Conservation (phyloP, 208 protist species). For the Crithidia sp. region DNA sequence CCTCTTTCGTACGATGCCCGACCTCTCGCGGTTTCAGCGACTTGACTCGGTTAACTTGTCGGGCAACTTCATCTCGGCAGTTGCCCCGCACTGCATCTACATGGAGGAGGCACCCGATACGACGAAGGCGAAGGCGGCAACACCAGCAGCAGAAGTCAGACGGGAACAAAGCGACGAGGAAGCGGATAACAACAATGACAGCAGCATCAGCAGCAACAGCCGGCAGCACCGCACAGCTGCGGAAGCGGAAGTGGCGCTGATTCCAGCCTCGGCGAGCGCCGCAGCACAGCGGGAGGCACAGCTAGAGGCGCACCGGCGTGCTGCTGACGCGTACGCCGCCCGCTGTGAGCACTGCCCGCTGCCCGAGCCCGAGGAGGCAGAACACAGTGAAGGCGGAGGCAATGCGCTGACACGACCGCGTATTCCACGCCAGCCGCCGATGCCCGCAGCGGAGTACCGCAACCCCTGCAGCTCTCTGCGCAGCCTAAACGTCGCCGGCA, state of each 20-base stretch:
- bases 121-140: no score
- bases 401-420: not conserved
- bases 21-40: constrained; percentile 80
- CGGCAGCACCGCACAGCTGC: not conserved
- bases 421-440: constrained; percentile 13
- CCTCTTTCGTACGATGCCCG: constrained; percentile 82
- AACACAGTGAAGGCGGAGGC: not conserved
- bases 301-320: constrained; percentile 37
- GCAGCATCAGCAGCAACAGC: not conserved
- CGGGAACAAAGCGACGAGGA: constrained; percentile 13
- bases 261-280: constrained; percentile 17
- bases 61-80: constrained; percentile 82
- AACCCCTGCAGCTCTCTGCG: constrained; percentile 82
- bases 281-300: constrained; percentile 26
- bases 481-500: constrained; percentile 82
- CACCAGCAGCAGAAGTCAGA: not conserved
- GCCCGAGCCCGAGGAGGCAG: constrained; percentile 27
- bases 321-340: constrained; percentile 27
- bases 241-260: not conserved
- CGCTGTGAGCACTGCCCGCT: constrained; percentile 55
- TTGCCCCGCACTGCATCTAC: constrained; percentile 59
- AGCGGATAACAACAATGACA: not conserved
- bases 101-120: constrained; percentile 19
- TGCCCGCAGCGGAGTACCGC: constrained; percentile 38
- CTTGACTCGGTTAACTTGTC: constrained; percentile 92